phyloP scores from a whole-genome alignment of 768 basidiomycete genomes.

The Hypholoma sublateritium region DNA sequence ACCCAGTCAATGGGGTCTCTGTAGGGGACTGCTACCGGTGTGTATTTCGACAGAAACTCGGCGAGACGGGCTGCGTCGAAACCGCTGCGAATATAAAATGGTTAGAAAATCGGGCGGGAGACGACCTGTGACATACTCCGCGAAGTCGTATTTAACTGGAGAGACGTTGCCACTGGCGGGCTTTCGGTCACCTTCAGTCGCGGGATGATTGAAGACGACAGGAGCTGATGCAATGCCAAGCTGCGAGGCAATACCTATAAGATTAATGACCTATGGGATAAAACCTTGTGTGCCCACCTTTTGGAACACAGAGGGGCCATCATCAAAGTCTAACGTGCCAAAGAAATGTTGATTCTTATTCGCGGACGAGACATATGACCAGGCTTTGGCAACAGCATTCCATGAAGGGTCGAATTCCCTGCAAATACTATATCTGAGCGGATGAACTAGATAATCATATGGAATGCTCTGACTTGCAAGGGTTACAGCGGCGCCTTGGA shows the following conservation, averaged over 20 bases:
- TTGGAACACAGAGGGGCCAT: constrained; percentile 75
- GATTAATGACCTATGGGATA: constrained; percentile 3
- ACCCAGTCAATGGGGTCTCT: constrained; percentile 75
- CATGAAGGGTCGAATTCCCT: constrained; percentile 88
- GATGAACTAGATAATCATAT: not conserved
- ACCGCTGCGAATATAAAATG: constrained; percentile 52
- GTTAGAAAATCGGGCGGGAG: not conserved
- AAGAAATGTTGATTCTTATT: constrained; percentile 89
- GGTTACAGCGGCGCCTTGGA: constrained; percentile 77
- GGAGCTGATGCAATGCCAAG: constrained; percentile 85
- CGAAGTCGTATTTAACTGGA: constrained; percentile 77
- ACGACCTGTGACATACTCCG: constrained; percentile 47
- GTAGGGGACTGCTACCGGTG: constrained; percentile 83
- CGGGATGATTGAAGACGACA: constrained; percentile 72
- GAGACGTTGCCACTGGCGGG: constrained; percentile 53
- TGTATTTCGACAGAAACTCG: constrained; percentile 68
- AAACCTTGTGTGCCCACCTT: constrained; percentile 44
- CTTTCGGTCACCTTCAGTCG: constrained; percentile 68
- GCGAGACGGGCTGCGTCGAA: constrained; percentile 81
- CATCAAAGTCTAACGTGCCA: constrained; percentile 85
- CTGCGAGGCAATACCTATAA: constrained; percentile 39
- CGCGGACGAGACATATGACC: constrained; percentile 58
- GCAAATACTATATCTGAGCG: constrained; percentile 11
- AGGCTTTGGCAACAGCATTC: constrained; percentile 81
- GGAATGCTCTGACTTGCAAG: constrained; percentile 75